These are phyloP conservation scores for Boeremia lycopersici DNA, from an alignment of 2,329 filamentous ascomycete species.

Conservation along the genomic window DNA sequence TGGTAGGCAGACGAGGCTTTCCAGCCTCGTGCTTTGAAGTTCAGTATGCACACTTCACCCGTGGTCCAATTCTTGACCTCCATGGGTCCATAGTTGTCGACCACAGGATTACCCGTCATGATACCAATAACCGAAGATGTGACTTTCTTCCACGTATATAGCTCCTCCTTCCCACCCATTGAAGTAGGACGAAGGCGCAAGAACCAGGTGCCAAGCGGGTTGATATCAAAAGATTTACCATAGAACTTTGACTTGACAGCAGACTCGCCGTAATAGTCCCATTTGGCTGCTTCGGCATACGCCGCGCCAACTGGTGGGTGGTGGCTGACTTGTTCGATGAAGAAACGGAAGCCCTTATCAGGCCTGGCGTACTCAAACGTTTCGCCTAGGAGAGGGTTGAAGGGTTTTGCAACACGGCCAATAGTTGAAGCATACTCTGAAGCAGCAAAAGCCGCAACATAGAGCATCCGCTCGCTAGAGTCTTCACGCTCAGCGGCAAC, in stretches of 20 bases:
- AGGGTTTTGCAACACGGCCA: conserved; percentile 94
- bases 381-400: conserved; percentile 94
- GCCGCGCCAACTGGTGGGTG: conserved; percentile 94
- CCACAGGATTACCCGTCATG: conserved; percentile 91
- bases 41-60: conserved; percentile 83
- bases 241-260: conserved; percentile 97
- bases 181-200: conserved; percentile 77
- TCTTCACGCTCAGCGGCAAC: conserved; percentile 83
- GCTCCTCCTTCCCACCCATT: conserved; percentile 71
- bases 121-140: conserved; percentile 98
- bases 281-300: conserved; percentile 88
- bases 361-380: conserved; percentile 96
- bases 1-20: conserved; percentile 91
- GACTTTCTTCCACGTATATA: conserved; percentile 99
- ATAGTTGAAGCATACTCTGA: conserved; percentile 98
- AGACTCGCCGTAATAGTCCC: conserved; percentile 98
- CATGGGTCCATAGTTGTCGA: conserved; percentile 98
- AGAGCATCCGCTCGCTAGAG: conserved; percentile 89
- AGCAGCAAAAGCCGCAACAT: conserved; percentile 93
- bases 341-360: conserved; percentile 97
- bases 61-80: conserved; percentile 98
- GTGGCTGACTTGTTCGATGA: conserved; percentile 97
- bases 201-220: conserved; percentile 97
- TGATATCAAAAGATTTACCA: conserved; percentile 96
- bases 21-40: conserved; percentile 97